Base-by-base conservation (phyloP, 2,329 filamentous ascomycete species). In the Colletotrichum magnum region DNA sequence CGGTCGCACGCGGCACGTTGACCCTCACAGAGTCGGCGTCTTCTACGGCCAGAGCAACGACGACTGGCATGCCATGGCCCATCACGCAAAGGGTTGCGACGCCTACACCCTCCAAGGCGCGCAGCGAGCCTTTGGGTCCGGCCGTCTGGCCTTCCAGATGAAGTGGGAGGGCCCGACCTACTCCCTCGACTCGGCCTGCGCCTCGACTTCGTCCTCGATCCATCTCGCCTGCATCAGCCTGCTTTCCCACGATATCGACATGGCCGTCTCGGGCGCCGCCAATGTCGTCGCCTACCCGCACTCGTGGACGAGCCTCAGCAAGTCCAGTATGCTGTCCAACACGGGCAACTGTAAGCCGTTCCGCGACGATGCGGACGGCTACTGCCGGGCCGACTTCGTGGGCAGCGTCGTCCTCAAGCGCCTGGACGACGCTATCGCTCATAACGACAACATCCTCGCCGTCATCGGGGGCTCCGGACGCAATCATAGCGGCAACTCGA, bases 341-440 rank as follows among this genome's bases (percentile, higher is more conserved):
- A 77, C 76, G 0, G 80, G 80, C 0, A 69, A 74, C 39, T 80
- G 75, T 57, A 78, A 78, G 64, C 72, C 79, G 0, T 82, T 80
- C 50, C 78, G 79, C 28, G 71, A 66, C 2, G 10, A 24, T 1
- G 78, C 75, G 15, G 80, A 86, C 67, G 87, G 87, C 0, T 89
- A 88, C 69, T 86, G 81, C 6, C 79, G 86, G 2, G 85, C 81
- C 0, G 87, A 89, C 57, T 87, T 83, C 0, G 74, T 80, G 3
- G 83, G 74, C 0, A 72, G 79, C 0, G 70, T 89, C 0, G 71
- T 87, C 1, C 69, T 89, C 0, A 89, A 88, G 75, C 77, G 72
- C 1, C 75, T 88, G 0, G 75, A 79, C 1, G 76, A 82, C 52
- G 87, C 87, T 0, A 41, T 88, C 0, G 72, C 74, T 5, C 86